Evolutionary conservation across 441 rosid genomes (phyloP), one percentile per base, ranked within the genome.

Genomic region (Brassica hybrid): DNA sequence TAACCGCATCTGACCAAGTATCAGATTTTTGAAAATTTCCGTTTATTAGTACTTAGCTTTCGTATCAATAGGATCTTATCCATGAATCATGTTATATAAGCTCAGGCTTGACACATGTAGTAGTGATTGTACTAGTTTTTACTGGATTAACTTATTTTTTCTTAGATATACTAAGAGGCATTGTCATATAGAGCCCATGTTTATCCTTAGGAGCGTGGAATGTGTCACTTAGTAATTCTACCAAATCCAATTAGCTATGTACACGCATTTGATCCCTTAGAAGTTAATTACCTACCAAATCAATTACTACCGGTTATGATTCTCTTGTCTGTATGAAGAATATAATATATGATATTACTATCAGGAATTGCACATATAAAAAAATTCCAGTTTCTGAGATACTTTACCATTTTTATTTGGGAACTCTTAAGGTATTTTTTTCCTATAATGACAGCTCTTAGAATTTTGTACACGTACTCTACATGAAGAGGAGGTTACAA

Each of bases 401-500:
- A 27, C n/a, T 17, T 64, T 27, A 30, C 72, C 60, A 57, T 3
- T 56, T 64, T 56, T 41, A 56, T 17, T 50, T 69, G 54, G 14
- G 7, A 17, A 63, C 13, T 70, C 23, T 2, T 13, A 16, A 16
- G 17, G 61, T 17, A 11, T 25, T 27, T 48, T 30, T 60, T n/a
- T 58, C 1, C 18, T 58, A 21, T 34, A 3, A 4, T 25, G 25
- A 72, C 73, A 67, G 72, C 58, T 72, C 48, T 56, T 21, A 13
- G 50, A 64, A 1, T 17, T 10, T 12, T 45, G 7, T 27, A 43
- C 25, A 71, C 60, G 43, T 57, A 19, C 30, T 70, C 59, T 18
- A 38, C 60, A 58, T 57, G 38, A 71, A 56, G 72, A 66, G 34
- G 68, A 67, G 21, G 34, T 16, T 73, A 61, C 17, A 71, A 13